Evolutionary conservation across 2,329 filamentous ascomycete species (phyloP), one percentile per base, ranked within the genome.

Genomic region (Keithomyces neogunnii): DNA sequence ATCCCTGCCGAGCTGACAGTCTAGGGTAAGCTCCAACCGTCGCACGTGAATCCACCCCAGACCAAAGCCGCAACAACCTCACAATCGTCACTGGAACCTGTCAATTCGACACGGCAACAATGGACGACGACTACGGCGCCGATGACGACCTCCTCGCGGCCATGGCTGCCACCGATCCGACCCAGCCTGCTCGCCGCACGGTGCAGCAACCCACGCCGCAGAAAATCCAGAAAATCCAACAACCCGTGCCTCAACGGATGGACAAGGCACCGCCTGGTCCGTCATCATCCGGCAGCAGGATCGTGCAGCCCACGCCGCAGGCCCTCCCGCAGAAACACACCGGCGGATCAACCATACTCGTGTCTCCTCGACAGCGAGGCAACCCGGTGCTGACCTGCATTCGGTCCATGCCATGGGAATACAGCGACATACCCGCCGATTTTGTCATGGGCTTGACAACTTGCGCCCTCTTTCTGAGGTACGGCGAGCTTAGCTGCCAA

Each of bases 341-440:
- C 2, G 85, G 86, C 3, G 85, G 86, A 3, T 89, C 88, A 13
- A 82, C 86, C 4, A 95, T 97, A 57, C 78, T 95, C 26, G 91
- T 97, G 32, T 96, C 91, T 36, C 86, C 89, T 13, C 84, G 91
- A 40, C 91, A 99, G 68, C 95, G 95, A 69, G 93, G 92, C 55
- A 99, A 99, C 61, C 93, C 93, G 0, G 87, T 97, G 47, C 73
- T 99, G 32, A 86, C 88, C 50, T 82, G 85, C 67, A 81, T 99
- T 60, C 85, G 86, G 54, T 84, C 86, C 1, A 77, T 95, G 53
- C 81, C 90, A 0, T 99, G 93, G 93, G 93, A 99, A 69, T 97
- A 96, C 68, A 91, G 89, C 55, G 92, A 97, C 63, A 96, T 96
- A n/a, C 85, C 87, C 1, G 89, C 92, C 33, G 93, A 99, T 70